A percentile compares a stretch with the other conserved stretches of the same genome.
Conservation (phyloP, 345 rosid species). For the Anacardium occidentale region DNA sequence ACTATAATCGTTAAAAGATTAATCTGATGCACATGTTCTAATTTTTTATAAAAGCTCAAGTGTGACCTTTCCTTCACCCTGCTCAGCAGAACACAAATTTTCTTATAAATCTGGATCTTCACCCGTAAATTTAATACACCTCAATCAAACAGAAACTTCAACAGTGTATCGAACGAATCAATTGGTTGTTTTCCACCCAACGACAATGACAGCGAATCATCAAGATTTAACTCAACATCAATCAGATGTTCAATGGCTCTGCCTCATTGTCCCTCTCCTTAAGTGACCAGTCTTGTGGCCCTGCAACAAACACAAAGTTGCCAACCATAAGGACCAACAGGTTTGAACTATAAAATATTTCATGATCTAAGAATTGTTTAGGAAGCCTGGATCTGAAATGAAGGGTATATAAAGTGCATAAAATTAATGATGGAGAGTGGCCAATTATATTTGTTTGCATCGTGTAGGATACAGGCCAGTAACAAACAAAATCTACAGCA, state of each 20-base stretch:
- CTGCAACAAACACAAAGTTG: slow-evolving; percentile 36
- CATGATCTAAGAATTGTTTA: neutral
- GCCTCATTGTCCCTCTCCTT: slow-evolving; percentile 65
- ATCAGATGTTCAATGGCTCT: slow-evolving; percentile 74
- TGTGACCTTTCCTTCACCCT: slow-evolving; percentile 14
- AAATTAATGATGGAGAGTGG: neutral
- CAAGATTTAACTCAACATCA: neutral
- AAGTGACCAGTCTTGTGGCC: slow-evolving; percentile 54
- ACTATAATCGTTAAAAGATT: slow-evolving; percentile 4
- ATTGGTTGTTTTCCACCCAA: slow-evolving; percentile 17
- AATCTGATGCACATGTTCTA: slow-evolving; percentile 13
- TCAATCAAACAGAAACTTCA: slow-evolving; percentile 4
- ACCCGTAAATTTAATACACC: slow-evolving; percentile 15
- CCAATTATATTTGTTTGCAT: neutral
- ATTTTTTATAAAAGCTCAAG: neutral
- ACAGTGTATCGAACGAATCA: slow-evolving; percentile 17
- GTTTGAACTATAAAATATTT: neutral
- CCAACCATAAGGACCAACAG: neutral
- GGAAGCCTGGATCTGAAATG: neutral
- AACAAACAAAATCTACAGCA: neutral
- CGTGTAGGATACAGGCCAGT: neutral
- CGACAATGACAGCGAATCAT: neutral
- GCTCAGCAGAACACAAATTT: slow-evolving; percentile 20
- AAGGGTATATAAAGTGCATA: neutral
- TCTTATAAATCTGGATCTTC: slow-evolving; percentile 11